Conservation (phyloP, 495 filamentous ascomycete species). For the Astrocystis sublimbata region DNA sequence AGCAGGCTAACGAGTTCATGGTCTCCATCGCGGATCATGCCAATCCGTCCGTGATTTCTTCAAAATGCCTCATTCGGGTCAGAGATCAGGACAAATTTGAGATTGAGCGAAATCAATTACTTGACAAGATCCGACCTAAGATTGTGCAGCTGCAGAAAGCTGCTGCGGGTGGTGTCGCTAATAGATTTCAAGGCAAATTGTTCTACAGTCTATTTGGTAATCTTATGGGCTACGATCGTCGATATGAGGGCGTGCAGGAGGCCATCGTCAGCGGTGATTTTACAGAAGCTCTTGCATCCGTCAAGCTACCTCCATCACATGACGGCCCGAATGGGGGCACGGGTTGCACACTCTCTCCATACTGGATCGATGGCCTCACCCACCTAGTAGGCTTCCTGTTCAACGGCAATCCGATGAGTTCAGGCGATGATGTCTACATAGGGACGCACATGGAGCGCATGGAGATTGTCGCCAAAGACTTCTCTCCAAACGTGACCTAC, state of each 20-base stretch:
- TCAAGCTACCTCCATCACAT: constrained; percentile 53
- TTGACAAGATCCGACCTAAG: constrained; percentile 39
- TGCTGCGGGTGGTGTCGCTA: too few relatives aligned
- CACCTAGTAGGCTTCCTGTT: constrained; percentile 63
- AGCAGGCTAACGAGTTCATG: constrained; percentile 13
- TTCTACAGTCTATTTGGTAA: constrained; percentile 63
- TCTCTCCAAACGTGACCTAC: constrained; percentile 60
- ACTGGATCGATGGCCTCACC: constrained; percentile 59
- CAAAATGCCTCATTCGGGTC: too few relatives aligned
- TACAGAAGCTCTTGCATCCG: constrained; percentile 58
- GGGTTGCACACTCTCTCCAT: constrained; percentile 49
- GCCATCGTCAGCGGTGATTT: constrained; percentile 52
- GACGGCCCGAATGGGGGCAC: constrained; percentile 51
- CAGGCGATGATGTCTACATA: constrained; percentile 59
- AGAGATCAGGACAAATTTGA: constrained; percentile 18
- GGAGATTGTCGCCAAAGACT: too few relatives aligned
- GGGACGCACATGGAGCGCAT: constrained; percentile 55
- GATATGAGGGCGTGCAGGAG: constrained; percentile 61
- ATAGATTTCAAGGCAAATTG: too few relatives aligned
- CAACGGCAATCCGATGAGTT: constrained; percentile 59
- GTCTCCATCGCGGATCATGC: constrained; percentile 33
- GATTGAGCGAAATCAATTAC: constrained; percentile 29
- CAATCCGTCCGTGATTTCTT: constrained; percentile 35
- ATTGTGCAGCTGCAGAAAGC: constrained; percentile 52
- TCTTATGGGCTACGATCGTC: constrained; percentile 57